Evolutionary conservation across 139 green algal species (phyloP), one percentile per base, ranked within the genome.

Genomic region (Nannochloris sp.): DNA sequence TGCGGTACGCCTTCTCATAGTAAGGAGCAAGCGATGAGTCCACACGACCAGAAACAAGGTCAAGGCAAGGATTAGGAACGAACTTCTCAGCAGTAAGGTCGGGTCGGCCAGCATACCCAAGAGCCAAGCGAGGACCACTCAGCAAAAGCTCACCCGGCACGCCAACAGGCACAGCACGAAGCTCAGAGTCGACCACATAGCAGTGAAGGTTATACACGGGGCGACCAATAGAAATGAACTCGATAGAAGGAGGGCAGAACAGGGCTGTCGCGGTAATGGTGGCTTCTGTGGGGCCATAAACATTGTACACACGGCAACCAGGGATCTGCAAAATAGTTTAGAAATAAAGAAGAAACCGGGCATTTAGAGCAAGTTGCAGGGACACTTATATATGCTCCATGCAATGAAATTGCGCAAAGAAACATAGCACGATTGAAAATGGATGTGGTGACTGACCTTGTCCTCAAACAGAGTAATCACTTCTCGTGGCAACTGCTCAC

Each of bases 101-200:
- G 7, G 61, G 60, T 36, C 33, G 53, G n/a, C 32, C 29, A 19
- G 63, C 7, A 33, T 81, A 81, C 12, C 74, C 74, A 24, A 51
- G 44, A 2, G 69, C 79, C 44, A 85, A 45, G 24, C 66, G 63
- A 4, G 70, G 54, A 12, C 74, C 72, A 31, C 45, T 67, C 33
- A 87, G 61, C 36, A 76, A 59, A 42, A 87, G 68, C 73, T 87
- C 81, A 3, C 80, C 32, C 10, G 65, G 25, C 45, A 66, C 58
- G 25, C 78, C 78, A 5, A 75, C 25, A 6, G 69, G 69, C 15
- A 77, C 31, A 19, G 66, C 71, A 48, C 58, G 42, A 33, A 78
- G 44, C 13, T 19, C 4, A 34, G 23, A 23, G 48, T 62, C 64
- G 27, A 71, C 44, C 8, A 84, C 55, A 25, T 78, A 84, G 37